These are phyloP conservation scores for Durio zibethinus DNA, from an alignment of 345 rosid species.

Conservation along the genomic window DNA sequence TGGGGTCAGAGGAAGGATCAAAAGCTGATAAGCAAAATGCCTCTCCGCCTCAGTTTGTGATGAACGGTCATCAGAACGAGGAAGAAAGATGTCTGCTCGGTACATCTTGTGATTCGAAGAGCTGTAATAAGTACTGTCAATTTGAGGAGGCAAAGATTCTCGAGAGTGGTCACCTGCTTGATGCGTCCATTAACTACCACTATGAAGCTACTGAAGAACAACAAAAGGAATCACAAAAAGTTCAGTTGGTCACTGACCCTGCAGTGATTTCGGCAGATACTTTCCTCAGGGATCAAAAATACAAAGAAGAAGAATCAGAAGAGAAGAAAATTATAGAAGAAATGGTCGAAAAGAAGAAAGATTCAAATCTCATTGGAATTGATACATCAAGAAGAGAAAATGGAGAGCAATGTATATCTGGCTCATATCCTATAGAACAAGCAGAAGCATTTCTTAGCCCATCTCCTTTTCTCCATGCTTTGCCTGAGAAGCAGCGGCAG, in stretches of 20 bases:
- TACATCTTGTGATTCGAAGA: constrained; percentile 12
- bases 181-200: constrained; percentile 8
- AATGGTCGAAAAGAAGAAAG: constrained; percentile 9
- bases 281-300: constrained; percentile 5
- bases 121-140: background rate
- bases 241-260: constrained; percentile 2
- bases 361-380: background rate
- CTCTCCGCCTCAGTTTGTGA: constrained; percentile 8
- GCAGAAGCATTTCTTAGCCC: background rate
- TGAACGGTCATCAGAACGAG: constrained; percentile 9
- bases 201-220: constrained; percentile 21
- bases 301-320: constrained; percentile 17
- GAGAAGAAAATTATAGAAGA: constrained; percentile 25
- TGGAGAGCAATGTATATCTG: constrained; percentile 1
- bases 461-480: constrained; percentile 8
- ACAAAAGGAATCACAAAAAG: constrained; percentile 11
- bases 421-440: constrained; percentile 9
- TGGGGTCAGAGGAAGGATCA: constrained; percentile 12
- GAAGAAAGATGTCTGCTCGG: background rate
- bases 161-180: constrained; percentile 18
- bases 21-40: constrained; percentile 5
- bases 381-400: background rate
- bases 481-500: constrained; percentile 18
- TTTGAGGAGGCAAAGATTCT: constrained; percentile 13
- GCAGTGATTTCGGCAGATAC: constrained; percentile 8